Evolutionary conservation across 2,329 filamentous ascomycete genomes (phyloP), one percentile per base, ranked within the genome.

Genomic region (Alternaria gansuensis): DNA sequence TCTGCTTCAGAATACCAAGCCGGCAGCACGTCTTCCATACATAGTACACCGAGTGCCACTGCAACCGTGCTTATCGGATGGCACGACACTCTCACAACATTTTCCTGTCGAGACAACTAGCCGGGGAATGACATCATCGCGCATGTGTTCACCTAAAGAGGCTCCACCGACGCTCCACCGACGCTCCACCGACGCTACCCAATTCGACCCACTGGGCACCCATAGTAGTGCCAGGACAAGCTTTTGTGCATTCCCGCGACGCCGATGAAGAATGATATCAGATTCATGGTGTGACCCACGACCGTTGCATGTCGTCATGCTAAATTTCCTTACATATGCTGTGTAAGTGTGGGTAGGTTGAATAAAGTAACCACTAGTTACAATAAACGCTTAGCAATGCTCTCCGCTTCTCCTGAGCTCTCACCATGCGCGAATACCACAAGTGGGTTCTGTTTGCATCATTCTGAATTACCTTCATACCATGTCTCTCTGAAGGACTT

Each of bases 61-160:
- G 55, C 49, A 57, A 36, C 51, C 31, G 40, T 53, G 24, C 29
- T 51, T 45, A 49, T 57, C 55, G 50, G 39, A 33, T 53, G 14
- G 49, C 46, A 10, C 14, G 14, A 53, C 46, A 10, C 14, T 4
- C 3, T 31, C 31, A 9, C 36, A 13, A 31, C 34, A 23, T 40
- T n/a, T 39, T 46, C 33, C 29, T 45, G 33, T 34, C 48, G 5
- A 26, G 37, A 45, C 24, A 51, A 37, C 14, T 45, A 21, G 33
- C 41, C 37, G 21, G 39, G 29, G 40, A 5, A 48, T 61, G 59
- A 61, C 59, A 54, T 61, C 59, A 61, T 54, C 31, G 46, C 39
- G 55, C 55, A 40, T 51, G 21, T 43, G 23, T 41, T 41, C 26
- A 24, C 23, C 46, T 36, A 14, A 37, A 48, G 26, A 23, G 37